Evolutionary conservation across 768 basidiomycete genomes (phyloP), one percentile per base, ranked within the genome.

Genomic region (Boletus pseudopeckii): DNA sequence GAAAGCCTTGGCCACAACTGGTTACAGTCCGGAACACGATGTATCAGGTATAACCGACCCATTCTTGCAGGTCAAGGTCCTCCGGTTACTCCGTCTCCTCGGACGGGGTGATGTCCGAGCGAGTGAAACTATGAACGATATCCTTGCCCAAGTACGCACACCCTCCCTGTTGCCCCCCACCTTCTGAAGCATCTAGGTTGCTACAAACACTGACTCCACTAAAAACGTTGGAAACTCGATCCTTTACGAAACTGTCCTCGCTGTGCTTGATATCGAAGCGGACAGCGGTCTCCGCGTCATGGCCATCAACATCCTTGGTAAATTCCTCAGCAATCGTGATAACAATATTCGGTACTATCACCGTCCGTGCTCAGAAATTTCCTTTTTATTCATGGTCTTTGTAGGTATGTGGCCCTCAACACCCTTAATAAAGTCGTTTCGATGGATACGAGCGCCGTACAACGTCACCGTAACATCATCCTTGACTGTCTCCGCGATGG

Each of bases 141-240:
- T 99, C 56, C 73, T 98, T 46, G 96, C 96, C 8, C 96, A 97
- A 79, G 91, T 88, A 61, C 52, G 75, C 54, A 20, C 13, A 45
- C 11, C 14, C 30, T 45, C 32, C 11, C 10, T 2, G 18, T 36
- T 26, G 7, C 9, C 38, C 43, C 0, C 14, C 40, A 7, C 20
- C 26, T 57, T 42, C 60, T 58, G 42, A 53, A 43, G 13, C 46
- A 15, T 38, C 18, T 64, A 94, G 90, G 95, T 99, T 33, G 97
- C 97, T n/a, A 98, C 97, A 2, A 99, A 98, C 70, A 99, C 97
- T 0, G 97, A 99, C 64, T 88, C 90, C 5, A 85, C 90, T 7
- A 99, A 99, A 74, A 99, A 98, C 64, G 97, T 98, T 60, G 97
- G 97, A 48, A 98, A 98, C 71, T 87, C 96, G 4, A 98, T 99